A percentile compares a stretch with the other conserved stretches of the same genome.
Evolutionary conservation across 2,329 filamentous ascomycete genomes (phyloP).

Genomic region (Colletotrichum abscissum): DNA sequence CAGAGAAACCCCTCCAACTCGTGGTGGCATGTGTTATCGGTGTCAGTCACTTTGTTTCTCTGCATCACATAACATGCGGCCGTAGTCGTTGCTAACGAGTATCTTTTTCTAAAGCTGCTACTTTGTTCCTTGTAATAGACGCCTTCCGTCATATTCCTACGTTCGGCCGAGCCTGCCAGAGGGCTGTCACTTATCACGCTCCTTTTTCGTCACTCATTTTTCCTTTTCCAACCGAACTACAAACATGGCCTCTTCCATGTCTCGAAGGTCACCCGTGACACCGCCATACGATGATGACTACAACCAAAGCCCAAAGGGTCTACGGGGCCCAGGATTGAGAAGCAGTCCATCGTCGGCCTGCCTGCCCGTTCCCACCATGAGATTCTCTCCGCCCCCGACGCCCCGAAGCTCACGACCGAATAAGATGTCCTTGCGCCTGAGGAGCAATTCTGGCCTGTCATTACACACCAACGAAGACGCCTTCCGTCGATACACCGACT

Average conservation of each 20-base stretch:
- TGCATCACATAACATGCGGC: constrained; percentile 17
- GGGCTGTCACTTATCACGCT: background rate
- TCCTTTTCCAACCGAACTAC: no score
- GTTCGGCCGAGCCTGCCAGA: background rate
- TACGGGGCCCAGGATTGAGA: constrained; percentile 3
- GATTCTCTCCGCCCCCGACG: constrained; percentile 41
- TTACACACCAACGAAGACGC: constrained; percentile 56
- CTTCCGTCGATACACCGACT: constrained; percentile 59
- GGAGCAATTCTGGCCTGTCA: constrained; percentile 59
- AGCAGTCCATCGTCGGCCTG: background rate
- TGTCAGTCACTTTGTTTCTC: constrained; percentile 17
- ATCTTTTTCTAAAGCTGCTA: background rate
- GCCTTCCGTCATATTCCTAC: background rate
- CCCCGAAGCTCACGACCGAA: constrained; percentile 37
- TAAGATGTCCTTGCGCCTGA: constrained; percentile 44
- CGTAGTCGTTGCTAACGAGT: background rate
- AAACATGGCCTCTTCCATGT: constrained; percentile 20
- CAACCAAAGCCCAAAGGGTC: background rate
- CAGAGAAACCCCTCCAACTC: constrained; percentile 20
- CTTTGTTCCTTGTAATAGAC: background rate
- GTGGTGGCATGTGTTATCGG: constrained; percentile 16
- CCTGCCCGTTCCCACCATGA: constrained; percentile 18
- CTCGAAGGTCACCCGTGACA: constrained; percentile 28
- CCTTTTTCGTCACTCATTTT: constrained; percentile 26
- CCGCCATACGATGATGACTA: constrained; percentile 27